Evolutionary conservation across 2,329 filamentous ascomycete species (phyloP).

Genomic region (Zopfia rhizophila): DNA sequence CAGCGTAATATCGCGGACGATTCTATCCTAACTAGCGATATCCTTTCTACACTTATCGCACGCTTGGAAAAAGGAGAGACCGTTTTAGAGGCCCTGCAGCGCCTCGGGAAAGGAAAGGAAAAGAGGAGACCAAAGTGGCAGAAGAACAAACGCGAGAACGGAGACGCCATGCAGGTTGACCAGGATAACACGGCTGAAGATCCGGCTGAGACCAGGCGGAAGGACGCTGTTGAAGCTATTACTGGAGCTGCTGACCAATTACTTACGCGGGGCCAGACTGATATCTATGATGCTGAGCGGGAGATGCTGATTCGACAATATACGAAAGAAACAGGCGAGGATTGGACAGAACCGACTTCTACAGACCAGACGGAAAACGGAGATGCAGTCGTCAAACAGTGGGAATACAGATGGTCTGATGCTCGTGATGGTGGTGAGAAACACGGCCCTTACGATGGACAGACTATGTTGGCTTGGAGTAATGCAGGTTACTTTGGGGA

Average conservation of each 20-base stretch:
- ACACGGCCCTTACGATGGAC: constrained; percentile 87
- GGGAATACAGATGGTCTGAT: constrained; percentile 95
- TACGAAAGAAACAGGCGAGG: constrained; percentile 83
- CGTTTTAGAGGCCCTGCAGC: constrained; percentile 84
- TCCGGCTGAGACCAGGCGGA: constrained; percentile 74
- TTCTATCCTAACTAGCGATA: constrained; percentile 75
- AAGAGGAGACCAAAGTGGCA: constrained; percentile 63
- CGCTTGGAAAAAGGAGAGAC: constrained; percentile 84
- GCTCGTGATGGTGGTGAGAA: constrained; percentile 80
- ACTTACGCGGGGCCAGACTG: constrained; percentile 81
- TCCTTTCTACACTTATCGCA: constrained; percentile 77
- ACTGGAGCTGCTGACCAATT: constrained; percentile 91
- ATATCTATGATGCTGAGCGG: constrained; percentile 91
- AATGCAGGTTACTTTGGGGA: constrained; percentile 93
- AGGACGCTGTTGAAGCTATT: constrained; percentile 79
- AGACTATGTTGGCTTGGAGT: constrained; percentile 91
- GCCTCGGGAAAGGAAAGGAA: constrained; percentile 73
- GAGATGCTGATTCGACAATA: constrained; percentile 87
- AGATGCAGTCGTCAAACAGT: constrained; percentile 62
- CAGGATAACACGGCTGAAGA: constrained; percentile 67
- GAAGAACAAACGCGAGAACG: constrained; percentile 61
- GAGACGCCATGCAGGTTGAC: constrained; percentile 76
- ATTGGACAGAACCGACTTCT: constrained; percentile 72
- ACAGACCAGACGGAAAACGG: constrained; percentile 42
- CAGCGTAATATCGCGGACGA: constrained; percentile 80